Evolutionary conservation across 768 basidiomycete genomes (phyloP), one percentile per base, ranked within the genome.

Genomic region (Austroboletus festivus): DNA sequence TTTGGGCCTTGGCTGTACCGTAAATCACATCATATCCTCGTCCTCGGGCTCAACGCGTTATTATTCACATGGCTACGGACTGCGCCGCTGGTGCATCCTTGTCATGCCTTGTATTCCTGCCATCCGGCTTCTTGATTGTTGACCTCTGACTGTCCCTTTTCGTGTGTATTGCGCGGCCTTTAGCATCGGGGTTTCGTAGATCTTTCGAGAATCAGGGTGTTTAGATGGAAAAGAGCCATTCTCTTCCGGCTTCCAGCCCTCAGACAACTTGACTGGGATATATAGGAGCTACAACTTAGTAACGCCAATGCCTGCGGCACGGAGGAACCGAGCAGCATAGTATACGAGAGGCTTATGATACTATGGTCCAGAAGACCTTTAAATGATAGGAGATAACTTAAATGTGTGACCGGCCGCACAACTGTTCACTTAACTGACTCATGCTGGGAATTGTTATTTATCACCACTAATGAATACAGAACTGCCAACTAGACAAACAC

Each of bases 91-190:
- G n/a, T n/a, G n/a, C n/a, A n/a, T n/a, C n/a, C n/a, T n/a, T n/a
- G n/a, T n/a, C n/a, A n/a, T 46, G 18, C 43, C 50, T 33, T 60
- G 58, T 57, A 46, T 51, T 20, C 47, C 57, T 20, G 41, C 44
- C 13, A 34, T 58, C n/a, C 46, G 54, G 35, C 8, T 63, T 16
- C 55, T 62, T 46, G 59, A 60, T 51, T 48, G 54, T 5, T 53
- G 46, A 47, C 31, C 31, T 7, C n/a, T n/a, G n/a, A n/a, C n/a
- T n/a, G n/a, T n/a, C n/a, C n/a, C n/a, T n/a, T n/a, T n/a, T n/a
- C n/a, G n/a, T n/a, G n/a, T n/a, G n/a, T n/a, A n/a, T n/a, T n/a
- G n/a, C n/a, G n/a, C n/a, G n/a, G n/a, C n/a, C n/a, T n/a, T n/a
- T 33, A 13, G 31, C 31, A 13, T 33, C 12, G 31, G 4, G 35